Base-by-base conservation (phyloP, 2,329 filamentous ascomycete species). In the Blumeria hordei region DNA sequence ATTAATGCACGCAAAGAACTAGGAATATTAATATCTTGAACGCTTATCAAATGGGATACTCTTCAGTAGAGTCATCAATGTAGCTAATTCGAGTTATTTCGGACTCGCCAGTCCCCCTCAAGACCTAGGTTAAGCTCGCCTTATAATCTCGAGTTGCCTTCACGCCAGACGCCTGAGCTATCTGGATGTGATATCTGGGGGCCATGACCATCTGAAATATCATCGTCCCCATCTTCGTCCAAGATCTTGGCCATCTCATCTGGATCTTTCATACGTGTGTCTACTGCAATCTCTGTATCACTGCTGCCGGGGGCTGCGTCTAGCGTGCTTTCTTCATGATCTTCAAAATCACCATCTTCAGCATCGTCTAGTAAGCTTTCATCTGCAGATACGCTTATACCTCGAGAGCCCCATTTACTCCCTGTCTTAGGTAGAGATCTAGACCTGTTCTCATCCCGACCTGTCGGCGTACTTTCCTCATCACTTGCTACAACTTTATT, bases 341-440 rank as follows among this genome's bases (percentile, higher is more conserved):
- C 63, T 14, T 64, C 61, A n/a, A 68, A 69, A 49, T 69, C 66
- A 45, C 63, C 59, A 32, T 64, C 71, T 35, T 69, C 68, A 55
- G 78, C 73, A 43, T 69, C 64, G 55, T 72, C 74, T 11, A 77
- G 66, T 3, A 78, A 71, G 1, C 73, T 74, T 21, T 82, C 79
- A 59, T 83, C 79, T 35, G 79, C 79, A 59, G 76, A 80, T 60
- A 83, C 73, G 1, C 77, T 81, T 61, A 83, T 82, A 55, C 79
- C 79, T 32, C 79, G 71, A 3, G 74, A 68, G 11, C 79, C 78
- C 79, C 79, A 83, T 43, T 73, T 58, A 8, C 32, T 34, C 32
- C 37, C 37, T 16, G 18, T 35, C 6, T n/a, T 32, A 12, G 53
- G 35, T 11, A 34, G 16, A 14, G 14, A n/a, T 8, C 16, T 33